Percentiles rank a stretch among this genome's conserved stretches.
Conservation (phyloP, 1,284 basidiomycete species). For the Amylostereum chailletii region DNA sequence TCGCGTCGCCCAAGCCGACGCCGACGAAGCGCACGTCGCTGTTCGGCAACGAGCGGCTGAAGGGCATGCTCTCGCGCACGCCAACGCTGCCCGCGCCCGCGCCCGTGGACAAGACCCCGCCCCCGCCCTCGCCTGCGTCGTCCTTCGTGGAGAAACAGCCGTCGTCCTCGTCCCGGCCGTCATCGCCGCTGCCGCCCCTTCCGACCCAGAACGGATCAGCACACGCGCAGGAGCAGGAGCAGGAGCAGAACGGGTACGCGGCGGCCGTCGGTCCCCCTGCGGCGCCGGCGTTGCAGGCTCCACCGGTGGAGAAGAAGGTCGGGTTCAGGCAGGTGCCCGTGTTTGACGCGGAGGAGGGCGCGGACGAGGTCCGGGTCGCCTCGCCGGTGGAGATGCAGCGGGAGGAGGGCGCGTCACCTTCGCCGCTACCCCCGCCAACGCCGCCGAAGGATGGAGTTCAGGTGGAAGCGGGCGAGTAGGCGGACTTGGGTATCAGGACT, state of each 20-base stretch:
- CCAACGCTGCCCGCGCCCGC: conserved; percentile 12
- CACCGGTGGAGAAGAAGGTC: neutral
- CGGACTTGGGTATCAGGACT: no score
- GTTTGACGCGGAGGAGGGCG: neutral
- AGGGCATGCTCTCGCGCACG: conserved; percentile 19
- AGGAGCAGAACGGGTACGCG: neutral
- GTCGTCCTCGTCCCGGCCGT: neutral
- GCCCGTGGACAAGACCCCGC: neutral
- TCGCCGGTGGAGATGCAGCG: no score
- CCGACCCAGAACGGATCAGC: neutral
- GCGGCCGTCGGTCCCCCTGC: neutral
- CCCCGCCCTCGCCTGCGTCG: neutral
- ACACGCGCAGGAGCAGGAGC: no score
- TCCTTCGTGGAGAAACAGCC: neutral
- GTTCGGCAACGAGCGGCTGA: conserved; percentile 17
- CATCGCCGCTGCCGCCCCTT: neutral
- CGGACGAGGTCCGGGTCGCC: no score
- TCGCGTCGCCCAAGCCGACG: conserved; percentile 4
- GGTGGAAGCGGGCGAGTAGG: no score
- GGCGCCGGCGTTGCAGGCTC: neutral
- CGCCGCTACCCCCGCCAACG: no score
- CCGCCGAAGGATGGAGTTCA: no score
- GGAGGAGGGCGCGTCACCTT: no score
- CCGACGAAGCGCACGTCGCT: conserved; percentile 8
- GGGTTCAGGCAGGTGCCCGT: neutral